Evolutionary conservation across 768 basidiomycete genomes (phyloP), one percentile per base, ranked within the genome.

Genomic region (Pulveroboletus sp.): DNA sequence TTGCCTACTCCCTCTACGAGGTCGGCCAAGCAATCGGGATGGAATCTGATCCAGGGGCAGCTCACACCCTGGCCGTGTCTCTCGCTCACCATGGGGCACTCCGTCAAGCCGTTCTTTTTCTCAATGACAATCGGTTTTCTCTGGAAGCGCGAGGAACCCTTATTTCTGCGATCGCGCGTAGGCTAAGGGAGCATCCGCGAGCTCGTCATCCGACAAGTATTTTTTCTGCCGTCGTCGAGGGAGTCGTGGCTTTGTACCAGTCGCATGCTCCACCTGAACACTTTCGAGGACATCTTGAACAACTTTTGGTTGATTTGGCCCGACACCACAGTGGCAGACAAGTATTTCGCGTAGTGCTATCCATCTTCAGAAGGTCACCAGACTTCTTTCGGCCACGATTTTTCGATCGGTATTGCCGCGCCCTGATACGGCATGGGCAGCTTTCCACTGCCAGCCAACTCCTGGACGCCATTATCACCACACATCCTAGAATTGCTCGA

Each of bases 221-320:
- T 23, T 69, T 70, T n/a, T 49, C 57, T 20, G 52, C 61, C 5
- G 42, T 82, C 21, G 68, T 62, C 11, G 50, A 70, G n/a, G 59
- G 59, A 6, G 58, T 82, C 32, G 52, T 50, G 37, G 58, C 56
- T 2, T 48, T 78, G 29, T 82, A 77, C 48, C 37, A 51, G 9
- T 58, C 58, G 4, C 62, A 56, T 4, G 53, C 55, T 16, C 75
- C 76, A 0, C 60, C 69, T 1, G 53, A 62, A 51, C 76, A 75
- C 45, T 73, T 75, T 54, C 75, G 73, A 41, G 57, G 62, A 27
- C 52, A 61, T n/a, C 59, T 83, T 29, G 73, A 77, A 11, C 75
- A 72, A 43, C 69, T 78, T 23, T 63, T 81, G 41, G 41, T 47
- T 59, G 59, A 24, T 60, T 74, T 46, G 57, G 77, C 65, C 61